Evolutionary conservation across 2,329 filamentous ascomycete genomes (phyloP), one percentile per base, ranked within the genome.

Genomic region (Cladophialophora immunda): DNA sequence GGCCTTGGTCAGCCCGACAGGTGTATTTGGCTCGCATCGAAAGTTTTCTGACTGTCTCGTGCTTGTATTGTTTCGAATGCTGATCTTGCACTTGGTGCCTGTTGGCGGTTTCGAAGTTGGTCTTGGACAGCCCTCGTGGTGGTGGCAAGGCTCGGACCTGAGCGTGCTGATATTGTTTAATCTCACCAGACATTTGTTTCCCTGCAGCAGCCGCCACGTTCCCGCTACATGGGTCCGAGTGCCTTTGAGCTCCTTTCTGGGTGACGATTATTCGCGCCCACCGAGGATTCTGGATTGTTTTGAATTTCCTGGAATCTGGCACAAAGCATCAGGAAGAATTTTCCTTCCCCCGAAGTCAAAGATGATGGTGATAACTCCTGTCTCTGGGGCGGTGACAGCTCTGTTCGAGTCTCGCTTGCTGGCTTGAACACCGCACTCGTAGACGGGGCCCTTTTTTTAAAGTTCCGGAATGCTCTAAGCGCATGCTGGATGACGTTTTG

Each of bases 401-500:
- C 19, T 27, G 32, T 9, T 55, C 53, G 45, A 57, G 41, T 58
- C n/a, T 62, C 59, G 56, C 32, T 55, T 57, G 52, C 52, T 47
- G 25, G 36, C 38, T 27, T 13, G 22, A 27, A 25, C 11, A 25
- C 22, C 9, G 45, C 22, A 13, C 45, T 22, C 9, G 45, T 13
- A 27, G 19, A 9, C 19, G 15, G 17, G 45, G 9, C 22, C 45
- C 45, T 25, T 25, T 50, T 50, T 50, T 65, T 56, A 45, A 65
- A 62, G 52, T 55, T 63, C 67, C 60, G 67, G 66, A 61, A 67
- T 41, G 58, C 62, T 54, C 53, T 50, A 56, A 57, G 62, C 54
- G 55, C 58, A 54, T 32, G 62, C 58, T 58, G 65, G 45, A 67
- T 67, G 65, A 69, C 68, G 68, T 67, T 67, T 32, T 29, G 45